Evolutionary conservation across 306 rosid species (phyloP).

Genomic region (cucumber (Cucumis sativus)): Cucumber_9930_V3 NC_026660.2:21281001-21281500

Average conservation of each 20-base stretch:
- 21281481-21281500: constrained; percentile 86
- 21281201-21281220: constrained; percentile 29
- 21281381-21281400: constrained; percentile 51
- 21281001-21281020: not conserved
- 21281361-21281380: constrained; percentile 88
- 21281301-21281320: constrained; percentile 89
- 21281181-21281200: not conserved
- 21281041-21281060: constrained; percentile 4
- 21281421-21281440: constrained; percentile 77
- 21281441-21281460: constrained; percentile 73
- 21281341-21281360: constrained; percentile 88
- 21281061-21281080: not conserved
- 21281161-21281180: not conserved
- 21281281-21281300: constrained; percentile 89
- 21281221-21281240: constrained; percentile 33
- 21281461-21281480: constrained; percentile 76
- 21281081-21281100: constrained; percentile 50
- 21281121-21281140: constrained; percentile 29
- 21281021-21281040: not conserved
- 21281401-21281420: constrained; percentile 72
- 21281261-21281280: constrained; percentile 83
- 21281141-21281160: constrained; percentile 6
- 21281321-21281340: constrained; percentile 95
- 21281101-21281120: constrained; percentile 23
- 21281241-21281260: constrained; percentile 56